These are phyloP conservation scores for Trypanosoma caninum DNA, from an alignment of 208 protist genomes.

Conservation along the genomic window DNA sequence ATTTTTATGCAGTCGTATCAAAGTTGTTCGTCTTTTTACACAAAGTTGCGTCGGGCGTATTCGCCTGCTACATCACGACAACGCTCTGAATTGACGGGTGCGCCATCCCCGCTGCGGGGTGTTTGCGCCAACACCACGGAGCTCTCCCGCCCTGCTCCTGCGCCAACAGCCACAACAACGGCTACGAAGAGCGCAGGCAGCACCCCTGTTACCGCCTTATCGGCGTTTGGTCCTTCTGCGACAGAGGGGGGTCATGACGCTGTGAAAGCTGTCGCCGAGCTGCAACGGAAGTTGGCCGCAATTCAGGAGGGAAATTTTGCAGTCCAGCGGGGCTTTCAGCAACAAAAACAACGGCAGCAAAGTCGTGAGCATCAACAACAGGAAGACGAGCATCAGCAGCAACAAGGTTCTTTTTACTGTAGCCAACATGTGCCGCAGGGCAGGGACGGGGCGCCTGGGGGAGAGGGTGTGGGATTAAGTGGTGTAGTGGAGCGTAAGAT, in stretches of 20 bases:
- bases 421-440: background rate
- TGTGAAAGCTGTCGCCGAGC: background rate
- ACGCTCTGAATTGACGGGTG: background rate
- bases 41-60: slow-evolving; percentile 7
- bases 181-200: too few relatives aligned
- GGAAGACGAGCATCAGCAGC: background rate
- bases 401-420: background rate
- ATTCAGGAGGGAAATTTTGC: background rate
- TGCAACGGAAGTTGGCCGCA: slow-evolving; percentile 1
- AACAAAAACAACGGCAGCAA: background rate
- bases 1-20: too few relatives aligned
- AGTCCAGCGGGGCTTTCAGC: background rate
- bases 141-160: too few relatives aligned
- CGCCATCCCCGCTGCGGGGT: background rate
- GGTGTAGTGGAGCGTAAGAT: background rate
- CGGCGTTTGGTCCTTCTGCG: too few relatives aligned
- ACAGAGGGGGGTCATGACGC: background rate
- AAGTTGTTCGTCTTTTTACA: slow-evolving; percentile 17
- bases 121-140: background rate
- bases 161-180: too few relatives aligned
- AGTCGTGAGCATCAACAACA: background rate
- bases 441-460: background rate
- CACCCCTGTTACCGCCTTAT: too few relatives aligned
- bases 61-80: background rate
- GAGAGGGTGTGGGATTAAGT: too few relatives aligned